Percentiles rank a stretch among this genome's conserved stretches.
Conservation (phyloP, 495 filamentous ascomycete genomes). For the Daldinia grandis region DNA sequence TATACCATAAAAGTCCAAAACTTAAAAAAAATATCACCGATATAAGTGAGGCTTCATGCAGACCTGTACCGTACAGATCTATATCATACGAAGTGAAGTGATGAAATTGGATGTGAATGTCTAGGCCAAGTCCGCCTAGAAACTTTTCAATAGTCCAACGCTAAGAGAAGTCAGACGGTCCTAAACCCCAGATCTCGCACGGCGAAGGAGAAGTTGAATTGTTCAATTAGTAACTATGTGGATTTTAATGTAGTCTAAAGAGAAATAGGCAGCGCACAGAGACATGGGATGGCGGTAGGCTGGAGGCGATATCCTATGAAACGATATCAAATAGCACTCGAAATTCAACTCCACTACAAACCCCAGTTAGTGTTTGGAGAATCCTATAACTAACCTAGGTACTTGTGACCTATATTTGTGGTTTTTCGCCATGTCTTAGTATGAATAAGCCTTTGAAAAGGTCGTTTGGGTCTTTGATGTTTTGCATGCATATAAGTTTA, state of each 20-base stretch:
- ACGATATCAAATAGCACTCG: constrained; percentile 10
- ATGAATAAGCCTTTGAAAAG: background rate
- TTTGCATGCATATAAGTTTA: background rate
- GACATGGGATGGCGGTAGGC: background rate
- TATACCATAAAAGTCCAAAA: background rate
- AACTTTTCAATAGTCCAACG: constrained; percentile 17
- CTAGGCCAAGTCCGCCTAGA: background rate
- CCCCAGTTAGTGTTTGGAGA: background rate
- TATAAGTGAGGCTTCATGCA: background rate
- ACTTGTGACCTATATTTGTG: background rate
- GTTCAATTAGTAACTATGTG: constrained; percentile 3
- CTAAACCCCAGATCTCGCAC: constrained; percentile 22
- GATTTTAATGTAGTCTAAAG: constrained; percentile 18
- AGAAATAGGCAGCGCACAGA: constrained; percentile 6
- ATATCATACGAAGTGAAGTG: constrained; percentile 1
- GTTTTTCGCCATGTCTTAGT: background rate
- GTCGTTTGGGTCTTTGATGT: background rate
- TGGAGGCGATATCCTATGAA: constrained; percentile 9
- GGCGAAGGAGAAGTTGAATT: constrained; percentile 1
- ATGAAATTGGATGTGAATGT: background rate
- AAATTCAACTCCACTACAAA: constrained; percentile 15
- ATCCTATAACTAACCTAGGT: background rate
- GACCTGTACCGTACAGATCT: background rate
- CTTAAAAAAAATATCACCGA: background rate
- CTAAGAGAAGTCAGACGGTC: constrained; percentile 1